These are phyloP conservation scores for Kondoa subrosea DNA, from an alignment of 768 basidiomycete genomes.

Conservation along the genomic window DNA sequence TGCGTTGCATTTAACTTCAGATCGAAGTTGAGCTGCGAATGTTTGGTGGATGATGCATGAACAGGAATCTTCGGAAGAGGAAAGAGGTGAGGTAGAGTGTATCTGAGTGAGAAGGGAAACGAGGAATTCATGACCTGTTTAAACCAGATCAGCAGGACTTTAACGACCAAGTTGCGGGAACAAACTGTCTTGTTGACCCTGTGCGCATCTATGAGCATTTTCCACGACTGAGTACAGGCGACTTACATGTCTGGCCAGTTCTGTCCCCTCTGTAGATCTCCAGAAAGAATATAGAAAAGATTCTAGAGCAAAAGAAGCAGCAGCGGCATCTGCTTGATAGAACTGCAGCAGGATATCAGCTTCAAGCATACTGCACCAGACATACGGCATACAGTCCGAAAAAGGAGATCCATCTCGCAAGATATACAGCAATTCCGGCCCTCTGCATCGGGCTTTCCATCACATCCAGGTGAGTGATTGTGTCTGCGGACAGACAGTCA, in stretches of 20 bases:
- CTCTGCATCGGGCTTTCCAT: background rate
- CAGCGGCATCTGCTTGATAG: background rate
- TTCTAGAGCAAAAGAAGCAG: background rate
- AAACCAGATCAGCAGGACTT: too few relatives aligned
- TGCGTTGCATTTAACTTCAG: slow-evolving; percentile 71
- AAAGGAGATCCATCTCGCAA: background rate
- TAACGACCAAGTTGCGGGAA: too few relatives aligned
- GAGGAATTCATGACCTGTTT: background rate
- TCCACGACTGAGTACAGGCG: background rate
- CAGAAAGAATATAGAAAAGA: background rate
- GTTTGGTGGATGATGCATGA: slow-evolving; percentile 82
- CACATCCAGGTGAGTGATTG: background rate
- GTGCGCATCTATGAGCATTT: background rate
- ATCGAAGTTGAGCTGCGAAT: slow-evolving; percentile 70
- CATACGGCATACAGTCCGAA: background rate
- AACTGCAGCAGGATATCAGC: background rate
- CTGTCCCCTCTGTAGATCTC: background rate
- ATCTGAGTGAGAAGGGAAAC: background rate
- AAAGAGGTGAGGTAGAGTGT: background rate
- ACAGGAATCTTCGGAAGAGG: slow-evolving; percentile 36
- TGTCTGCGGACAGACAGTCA: background rate
- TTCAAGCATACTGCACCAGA: background rate
- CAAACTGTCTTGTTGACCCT: background rate
- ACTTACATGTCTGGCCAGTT: background rate
- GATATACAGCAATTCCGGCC: background rate